Conservation (phyloP, 2,329 filamentous ascomycete genomes). For the Calonectria pteridis region DNA sequence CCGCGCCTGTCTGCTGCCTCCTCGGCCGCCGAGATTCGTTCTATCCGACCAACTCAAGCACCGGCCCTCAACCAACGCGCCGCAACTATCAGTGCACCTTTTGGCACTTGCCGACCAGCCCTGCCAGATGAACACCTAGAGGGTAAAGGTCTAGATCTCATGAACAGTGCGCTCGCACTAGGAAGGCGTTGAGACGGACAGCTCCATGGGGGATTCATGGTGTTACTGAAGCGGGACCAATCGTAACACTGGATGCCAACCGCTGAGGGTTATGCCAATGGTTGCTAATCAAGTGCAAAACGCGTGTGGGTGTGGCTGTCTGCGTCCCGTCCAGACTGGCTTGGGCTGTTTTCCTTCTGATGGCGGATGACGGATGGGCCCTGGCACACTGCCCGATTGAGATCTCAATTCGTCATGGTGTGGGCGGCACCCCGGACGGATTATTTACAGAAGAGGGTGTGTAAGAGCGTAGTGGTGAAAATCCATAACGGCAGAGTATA, state of each 20-base stretch:
- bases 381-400: conserved; percentile 41
- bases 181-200: neutral
- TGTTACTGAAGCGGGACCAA: conserved; percentile 34
- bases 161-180: conserved; percentile 7
- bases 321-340: conserved; percentile 3
- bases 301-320: neutral
- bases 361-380: conserved; percentile 19
- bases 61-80: neutral
- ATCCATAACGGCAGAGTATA: neutral
- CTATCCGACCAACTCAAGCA: neutral
- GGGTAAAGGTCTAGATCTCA: conserved; percentile 1
- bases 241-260: conserved; percentile 21
- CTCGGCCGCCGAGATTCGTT: neutral
- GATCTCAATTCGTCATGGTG: conserved; percentile 42
- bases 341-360: neutral
- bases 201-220: conserved; percentile 8
- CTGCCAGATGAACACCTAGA: neutral
- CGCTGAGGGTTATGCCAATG: conserved; percentile 31
- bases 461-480: neutral
- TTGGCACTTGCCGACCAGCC: neutral
- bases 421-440: conserved; percentile 14
- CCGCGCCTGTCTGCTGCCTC: neutral
- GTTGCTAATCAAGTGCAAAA: conserved; percentile 42
- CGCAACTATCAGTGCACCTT: neutral
- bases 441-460: conserved; percentile 14